These are phyloP conservation scores for Apiotrichum mycotoxinovorans DNA, from an alignment of 1,284 basidiomycete genomes.

Conservation along the genomic window DNA sequence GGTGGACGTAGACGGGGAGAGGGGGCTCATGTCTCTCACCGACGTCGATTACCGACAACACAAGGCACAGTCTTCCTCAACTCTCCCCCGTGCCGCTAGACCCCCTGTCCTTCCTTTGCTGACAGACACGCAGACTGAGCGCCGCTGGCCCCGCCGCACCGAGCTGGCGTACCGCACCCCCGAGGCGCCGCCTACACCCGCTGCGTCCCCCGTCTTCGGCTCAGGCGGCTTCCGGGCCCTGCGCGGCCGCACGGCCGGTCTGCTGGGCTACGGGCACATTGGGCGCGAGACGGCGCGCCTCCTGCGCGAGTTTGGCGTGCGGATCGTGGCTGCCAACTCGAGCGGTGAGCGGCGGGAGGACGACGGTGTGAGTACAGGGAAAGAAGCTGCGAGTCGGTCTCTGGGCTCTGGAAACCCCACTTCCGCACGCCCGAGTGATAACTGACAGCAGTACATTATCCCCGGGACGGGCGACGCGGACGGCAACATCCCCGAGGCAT, in stretches of 20 bases:
- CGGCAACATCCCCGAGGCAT: slow-evolving; percentile 36
- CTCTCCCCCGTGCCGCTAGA: too few relatives aligned
- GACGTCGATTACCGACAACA: too few relatives aligned
- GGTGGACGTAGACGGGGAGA: too few relatives aligned
- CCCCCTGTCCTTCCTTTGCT: not conserved
- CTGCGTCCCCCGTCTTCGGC: slow-evolving; percentile 3
- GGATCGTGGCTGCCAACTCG: slow-evolving; percentile 48
- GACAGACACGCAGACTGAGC: slow-evolving; percentile 5
- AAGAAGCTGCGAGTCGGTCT: too few relatives aligned
- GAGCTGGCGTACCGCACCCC: slow-evolving; percentile 16
- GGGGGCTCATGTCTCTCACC: too few relatives aligned
- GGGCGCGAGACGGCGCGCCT: slow-evolving; percentile 45
- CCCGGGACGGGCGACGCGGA: slow-evolving; percentile 46
- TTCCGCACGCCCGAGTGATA: too few relatives aligned
- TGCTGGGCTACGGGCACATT: slow-evolving; percentile 36
- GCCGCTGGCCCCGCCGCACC: slow-evolving; percentile 20
- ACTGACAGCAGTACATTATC: slow-evolving; percentile 32
- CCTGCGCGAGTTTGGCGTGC: slow-evolving; percentile 38
- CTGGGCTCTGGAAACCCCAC: too few relatives aligned
- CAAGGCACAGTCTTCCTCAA: too few relatives aligned
- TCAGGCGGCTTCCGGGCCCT: slow-evolving; percentile 8
- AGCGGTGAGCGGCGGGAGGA: slow-evolving; percentile 35
- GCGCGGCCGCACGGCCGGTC: slow-evolving; percentile 15
- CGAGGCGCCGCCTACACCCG: not conserved
- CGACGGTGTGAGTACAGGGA: slow-evolving; percentile 22